Evolutionary conservation across 805 yeast genomes (phyloP).

Genomic region (Candida patagonica): DNA sequence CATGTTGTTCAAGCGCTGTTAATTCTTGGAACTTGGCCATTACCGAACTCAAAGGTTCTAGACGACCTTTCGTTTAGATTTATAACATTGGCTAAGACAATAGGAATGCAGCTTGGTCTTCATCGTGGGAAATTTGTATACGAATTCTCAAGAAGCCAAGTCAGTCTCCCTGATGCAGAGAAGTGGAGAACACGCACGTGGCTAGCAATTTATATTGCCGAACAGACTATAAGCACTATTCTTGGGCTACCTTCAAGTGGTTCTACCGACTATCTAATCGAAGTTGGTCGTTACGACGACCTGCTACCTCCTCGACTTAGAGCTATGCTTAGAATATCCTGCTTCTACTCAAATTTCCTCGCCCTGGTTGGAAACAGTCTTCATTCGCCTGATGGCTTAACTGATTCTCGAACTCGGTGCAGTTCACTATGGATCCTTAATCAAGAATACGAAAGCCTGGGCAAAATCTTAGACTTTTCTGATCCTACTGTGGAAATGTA

Average conservation of each 20-base stretch:
- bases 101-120: conserved; percentile 78
- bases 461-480: conserved; percentile 50
- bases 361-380: conserved; percentile 83
- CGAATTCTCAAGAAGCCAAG: conserved; percentile 86
- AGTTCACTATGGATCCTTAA: conserved; percentile 70
- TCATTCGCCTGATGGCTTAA: conserved; percentile 76
- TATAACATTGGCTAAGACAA: conserved; percentile 74
- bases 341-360: conserved; percentile 76
- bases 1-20: conserved; percentile 86
- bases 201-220: conserved; percentile 80
- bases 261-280: conserved; percentile 73
- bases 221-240: conserved; percentile 83
- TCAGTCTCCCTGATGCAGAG: conserved; percentile 79
- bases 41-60: conserved; percentile 83
- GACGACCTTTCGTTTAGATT: conserved; percentile 90
- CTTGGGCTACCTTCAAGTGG: conserved; percentile 82
- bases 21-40: conserved; percentile 82
- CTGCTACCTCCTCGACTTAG: conserved; percentile 60
- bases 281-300: conserved; percentile 62
- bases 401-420: conserved; percentile 76
- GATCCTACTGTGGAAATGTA: conserved; percentile 64
- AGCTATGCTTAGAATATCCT: conserved; percentile 61
- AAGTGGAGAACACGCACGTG: conserved; percentile 91
- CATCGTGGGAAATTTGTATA: conserved; percentile 88
- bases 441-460: conserved; percentile 65